phyloP scores from a whole-genome alignment of 805 yeast species.

The Wickerhamomyces chaumierensis region DNA sequence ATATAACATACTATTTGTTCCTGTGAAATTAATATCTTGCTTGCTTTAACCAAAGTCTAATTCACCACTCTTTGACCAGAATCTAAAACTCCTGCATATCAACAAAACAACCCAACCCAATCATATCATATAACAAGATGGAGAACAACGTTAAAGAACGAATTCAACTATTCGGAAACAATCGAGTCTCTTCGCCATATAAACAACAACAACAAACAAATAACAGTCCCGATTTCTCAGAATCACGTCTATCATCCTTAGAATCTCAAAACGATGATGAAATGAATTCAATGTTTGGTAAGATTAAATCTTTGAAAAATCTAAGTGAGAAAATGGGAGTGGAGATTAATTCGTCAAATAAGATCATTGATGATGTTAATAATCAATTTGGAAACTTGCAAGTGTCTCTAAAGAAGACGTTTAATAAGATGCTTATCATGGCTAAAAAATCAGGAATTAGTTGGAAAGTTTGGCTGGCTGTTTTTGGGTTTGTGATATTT shows the following conservation, averaged over 20 bases:
- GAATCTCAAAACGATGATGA: slow-evolving; percentile 62
- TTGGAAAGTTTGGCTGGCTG: slow-evolving; percentile 47
- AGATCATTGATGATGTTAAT: slow-evolving; percentile 30
- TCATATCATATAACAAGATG: neutral
- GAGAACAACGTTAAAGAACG: neutral
- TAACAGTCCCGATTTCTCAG: slow-evolving; percentile 29
- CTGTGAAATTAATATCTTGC: too few relatives aligned
- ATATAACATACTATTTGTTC: too few relatives aligned
- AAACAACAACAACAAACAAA: slow-evolving; percentile 16
- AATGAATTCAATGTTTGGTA: slow-evolving; percentile 39
- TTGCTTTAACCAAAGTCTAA: too few relatives aligned
- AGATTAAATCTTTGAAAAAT: slow-evolving; percentile 42
- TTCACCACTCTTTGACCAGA: too few relatives aligned
- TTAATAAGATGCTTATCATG: slow-evolving; percentile 47
- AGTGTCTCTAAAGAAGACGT: slow-evolving; percentile 37
- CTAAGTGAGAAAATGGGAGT: slow-evolving; percentile 50
- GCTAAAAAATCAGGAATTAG: slow-evolving; percentile 56
- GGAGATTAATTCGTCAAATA: slow-evolving; percentile 45
- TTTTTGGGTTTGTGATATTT: slow-evolving; percentile 35
- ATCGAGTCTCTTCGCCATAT: slow-evolving; percentile 31
- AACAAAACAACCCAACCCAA: too few relatives aligned
- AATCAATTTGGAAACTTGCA: slow-evolving; percentile 36
- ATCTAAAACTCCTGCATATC: too few relatives aligned
- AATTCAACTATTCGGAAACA: neutral
- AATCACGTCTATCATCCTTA: slow-evolving; percentile 42